Base-by-base conservation (phyloP, 2,329 filamentous ascomycete genomes). In the Colletotrichum somersetense region DNA sequence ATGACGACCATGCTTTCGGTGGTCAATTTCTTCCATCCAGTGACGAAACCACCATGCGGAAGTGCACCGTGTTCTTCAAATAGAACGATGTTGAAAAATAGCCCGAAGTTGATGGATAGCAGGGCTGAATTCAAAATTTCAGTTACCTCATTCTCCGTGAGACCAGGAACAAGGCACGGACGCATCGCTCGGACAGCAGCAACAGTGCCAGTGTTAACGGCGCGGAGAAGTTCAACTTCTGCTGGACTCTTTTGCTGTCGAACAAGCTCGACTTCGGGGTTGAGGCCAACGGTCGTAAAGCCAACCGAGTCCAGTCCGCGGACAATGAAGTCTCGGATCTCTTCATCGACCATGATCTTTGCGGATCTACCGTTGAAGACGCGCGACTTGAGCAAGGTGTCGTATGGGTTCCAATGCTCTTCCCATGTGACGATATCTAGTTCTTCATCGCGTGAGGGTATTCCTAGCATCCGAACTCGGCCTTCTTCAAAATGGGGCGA, bases 341-440 rank as follows among this genome's bases (percentile, higher is more conserved):
- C 89, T 73, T 91, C 89, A 73, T 91, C 89, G 18, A 90, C 84
- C 86, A 91, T 90, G n/a, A 91, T 74, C n/a, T 77, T 84, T 6
- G 79, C 79, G 2, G 69, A 46, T 12, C 74, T 72, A 5, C 73
- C 74, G 14, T 69, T 52, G 61, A 86, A 85, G 1, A 87, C 78
- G 10, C 77, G 80, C 0, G 84, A 86, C 33, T 83, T 73, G 16
- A 83, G 79, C 23, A 91, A 80, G 0, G 87, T 91, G 0, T 79
- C 78, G 77, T 91, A 92, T 1, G 89, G 89, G 77, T 91, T 84
- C 89, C 89, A 91, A 74, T 91, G 89, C 75, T 91, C 89, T 78
- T 91, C 89, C 85, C 89, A 91, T 0, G 84, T 81, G 18, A 91
- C 82, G 50, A 90, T 87, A 14, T 87, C 82, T 7, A 91, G 81